phyloP scores from a whole-genome alignment of 2,329 filamentous ascomycete genomes.

The Sclerotiophoma versabilis region DNA sequence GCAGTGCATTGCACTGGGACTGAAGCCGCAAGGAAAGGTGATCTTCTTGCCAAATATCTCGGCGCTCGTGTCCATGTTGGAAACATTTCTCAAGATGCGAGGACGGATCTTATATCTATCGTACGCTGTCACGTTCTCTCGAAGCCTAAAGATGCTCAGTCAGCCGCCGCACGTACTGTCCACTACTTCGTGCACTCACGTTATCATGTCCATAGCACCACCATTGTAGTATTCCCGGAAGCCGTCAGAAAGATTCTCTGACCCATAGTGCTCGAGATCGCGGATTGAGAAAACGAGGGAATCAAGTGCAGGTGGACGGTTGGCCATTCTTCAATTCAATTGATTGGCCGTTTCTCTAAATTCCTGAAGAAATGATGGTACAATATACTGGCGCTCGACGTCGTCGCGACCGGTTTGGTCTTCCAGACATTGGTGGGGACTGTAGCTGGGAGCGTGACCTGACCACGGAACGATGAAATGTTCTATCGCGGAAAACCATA shows the following conservation, averaged over 20 bases:
- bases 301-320: conserved; percentile 27
- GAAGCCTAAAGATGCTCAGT: conserved; percentile 46
- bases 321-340: conserved; percentile 19
- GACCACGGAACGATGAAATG: not conserved
- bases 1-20: conserved; percentile 69
- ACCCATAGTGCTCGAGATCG: conserved; percentile 47
- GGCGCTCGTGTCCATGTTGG: conserved; percentile 27
- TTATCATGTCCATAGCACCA: conserved; percentile 24
- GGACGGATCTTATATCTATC: conserved; percentile 42
- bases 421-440: not conserved
- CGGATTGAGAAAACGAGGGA: conserved; percentile 26
- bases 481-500: conserved; percentile 9
- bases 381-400: not conserved
- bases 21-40: conserved; percentile 48
- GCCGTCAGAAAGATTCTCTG: conserved; percentile 51
- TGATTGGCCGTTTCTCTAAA: too few species aligned
- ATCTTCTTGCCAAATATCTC: conserved; percentile 44
- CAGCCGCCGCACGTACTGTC: not conserved
- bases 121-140: conserved; percentile 45
- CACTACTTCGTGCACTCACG: not conserved
- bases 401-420: not conserved
- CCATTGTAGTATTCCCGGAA: conserved; percentile 55
- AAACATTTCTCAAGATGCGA: conserved; percentile 43
- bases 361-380: too few species aligned
- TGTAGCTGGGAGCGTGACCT: not conserved